These are phyloP conservation scores for Scedosporium boydii DNA, from an alignment of 2,329 filamentous ascomycete species.

Conservation along the genomic window DNA sequence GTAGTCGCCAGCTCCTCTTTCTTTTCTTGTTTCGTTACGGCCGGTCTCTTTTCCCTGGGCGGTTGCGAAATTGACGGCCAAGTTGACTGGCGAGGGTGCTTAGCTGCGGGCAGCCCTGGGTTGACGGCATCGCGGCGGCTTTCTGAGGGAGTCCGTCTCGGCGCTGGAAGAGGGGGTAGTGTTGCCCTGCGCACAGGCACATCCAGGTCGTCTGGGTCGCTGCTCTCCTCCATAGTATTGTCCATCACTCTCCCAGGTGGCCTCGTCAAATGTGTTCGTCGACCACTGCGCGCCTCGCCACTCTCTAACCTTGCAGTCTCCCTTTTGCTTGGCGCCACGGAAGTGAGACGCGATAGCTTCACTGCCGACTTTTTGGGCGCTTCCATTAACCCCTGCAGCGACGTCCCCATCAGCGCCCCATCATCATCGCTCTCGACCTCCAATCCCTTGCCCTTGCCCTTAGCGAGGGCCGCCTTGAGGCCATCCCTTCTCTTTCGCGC, in stretches of 20 bases:
- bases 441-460: conserved; percentile 10
- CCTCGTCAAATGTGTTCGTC: neutral
- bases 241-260: neutral
- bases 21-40: neutral
- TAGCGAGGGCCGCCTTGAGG: conserved; percentile 11
- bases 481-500: conserved; percentile 24
- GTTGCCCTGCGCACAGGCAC: neutral
- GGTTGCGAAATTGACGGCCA: neutral
- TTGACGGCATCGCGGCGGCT: too few relatives aligned
- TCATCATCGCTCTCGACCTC: conserved; percentile 21
- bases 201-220: neutral
- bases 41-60: neutral
- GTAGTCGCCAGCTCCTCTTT: neutral
- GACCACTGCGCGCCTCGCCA: neutral
- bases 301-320: neutral
- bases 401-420: conserved; percentile 19
- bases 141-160: too few relatives aligned
- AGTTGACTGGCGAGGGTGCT: neutral
- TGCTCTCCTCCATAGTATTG: neutral
- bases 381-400: conserved; percentile 30
- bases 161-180: neutral
- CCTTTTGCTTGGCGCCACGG: neutral
- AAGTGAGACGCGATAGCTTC: neutral
- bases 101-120: too few relatives aligned
- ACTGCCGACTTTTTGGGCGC: neutral